Evolutionary conservation across 2,329 filamentous ascomycete species (phyloP), one percentile per base, ranked within the genome.

Genomic region (Aspergillus costaricaensis): DNA sequence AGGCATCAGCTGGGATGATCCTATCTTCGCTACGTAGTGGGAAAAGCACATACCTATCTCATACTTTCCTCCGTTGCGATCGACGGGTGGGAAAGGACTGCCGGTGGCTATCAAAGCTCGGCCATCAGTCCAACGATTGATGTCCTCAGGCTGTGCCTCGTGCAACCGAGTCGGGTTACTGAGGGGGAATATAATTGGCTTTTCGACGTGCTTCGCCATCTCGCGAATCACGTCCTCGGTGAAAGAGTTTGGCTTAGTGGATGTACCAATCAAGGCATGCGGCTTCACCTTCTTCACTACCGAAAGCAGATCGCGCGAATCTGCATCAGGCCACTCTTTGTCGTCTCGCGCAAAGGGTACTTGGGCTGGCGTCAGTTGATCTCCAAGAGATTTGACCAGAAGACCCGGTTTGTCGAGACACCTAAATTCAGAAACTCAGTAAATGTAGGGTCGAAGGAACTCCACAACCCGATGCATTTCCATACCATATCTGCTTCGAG

Each of bases 91-190:
- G 72, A 96, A 96, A 0, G 92, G 92, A 8, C 88, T 91, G 4
- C 92, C 92, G 0, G 92, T 96, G 0, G 92, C 91, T 4, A 95
- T 87, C 3, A 96, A 82, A 0, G 87, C 91, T 65, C 86, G 87
- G 1, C 92, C 91, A 47, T 89, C 77, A 0, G 91, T 94, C 92
- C 92, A 96, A 2, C 85, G 75, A 57, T 89, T 86, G 21, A 96
- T 79, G 72, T 96, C 91, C 15, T 85, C 79, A 0, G 92, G 92
- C 7, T 87, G 84, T 1, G 91, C 92, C 76, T 96, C 92, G 72
- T 96, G 91, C 0, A 96, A 84, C 1, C 86, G 82, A 0, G 92
- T 96, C 0, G 92, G 92, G 74, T 96, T 96, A 2, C 90, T 94
- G 1, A 96, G 83, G 0, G 92, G 92, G 62, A 96, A 86, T 60